These are phyloP conservation scores for Ogataea wickerhamii DNA, from an alignment of 805 yeast genomes.

Conservation along the genomic window DNA sequence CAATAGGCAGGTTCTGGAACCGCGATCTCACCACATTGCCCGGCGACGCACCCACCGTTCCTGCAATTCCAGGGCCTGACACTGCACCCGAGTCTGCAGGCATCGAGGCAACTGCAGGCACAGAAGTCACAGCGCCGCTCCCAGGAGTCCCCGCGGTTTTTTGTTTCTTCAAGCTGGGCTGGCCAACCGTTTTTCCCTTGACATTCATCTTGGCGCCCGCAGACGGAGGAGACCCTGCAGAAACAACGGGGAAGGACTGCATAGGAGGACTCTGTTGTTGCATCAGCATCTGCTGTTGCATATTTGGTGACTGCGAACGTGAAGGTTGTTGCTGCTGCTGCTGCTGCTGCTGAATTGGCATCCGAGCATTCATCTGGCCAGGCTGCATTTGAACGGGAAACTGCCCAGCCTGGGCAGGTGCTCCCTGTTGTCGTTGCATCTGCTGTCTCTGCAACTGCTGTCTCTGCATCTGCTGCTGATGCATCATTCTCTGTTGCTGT, in stretches of 20 bases:
- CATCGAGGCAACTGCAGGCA: conserved; percentile 38
- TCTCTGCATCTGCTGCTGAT: conserved; percentile 21
- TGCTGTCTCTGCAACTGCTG: conserved; percentile 21
- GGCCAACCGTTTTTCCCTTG: conserved; percentile 9
- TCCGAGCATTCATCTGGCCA: conserved; percentile 7
- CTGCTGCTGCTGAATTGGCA: conserved; percentile 15
- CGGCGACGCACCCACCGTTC: conserved; percentile 12
- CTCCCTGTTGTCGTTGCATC: conserved; percentile 6
- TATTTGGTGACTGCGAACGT: conserved; percentile 16
- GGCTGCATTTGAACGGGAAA: conserved; percentile 13
- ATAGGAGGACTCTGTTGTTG: conserved; percentile 10
- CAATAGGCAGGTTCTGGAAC: conserved; percentile 68
- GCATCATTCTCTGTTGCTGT: conserved; percentile 25
- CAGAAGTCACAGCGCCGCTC: conserved; percentile 7
- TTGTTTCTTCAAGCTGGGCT: conserved; percentile 16
- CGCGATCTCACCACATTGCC: conserved; percentile 46
- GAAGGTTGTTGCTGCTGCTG: too few species aligned
- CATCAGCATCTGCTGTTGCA: conserved; percentile 11
- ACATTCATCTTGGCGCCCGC: conserved; percentile 6
- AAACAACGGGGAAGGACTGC: conserved; percentile 1
- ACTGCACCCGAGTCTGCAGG: conserved; percentile 48
- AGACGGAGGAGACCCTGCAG: background rate
- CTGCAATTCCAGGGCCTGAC: conserved; percentile 19
- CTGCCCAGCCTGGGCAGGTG: conserved; percentile 10
- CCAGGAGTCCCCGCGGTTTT: conserved; percentile 13